Conservation (phyloP, 148 eudicot genomes). For the Rhododendron williamsianum region DNA sequence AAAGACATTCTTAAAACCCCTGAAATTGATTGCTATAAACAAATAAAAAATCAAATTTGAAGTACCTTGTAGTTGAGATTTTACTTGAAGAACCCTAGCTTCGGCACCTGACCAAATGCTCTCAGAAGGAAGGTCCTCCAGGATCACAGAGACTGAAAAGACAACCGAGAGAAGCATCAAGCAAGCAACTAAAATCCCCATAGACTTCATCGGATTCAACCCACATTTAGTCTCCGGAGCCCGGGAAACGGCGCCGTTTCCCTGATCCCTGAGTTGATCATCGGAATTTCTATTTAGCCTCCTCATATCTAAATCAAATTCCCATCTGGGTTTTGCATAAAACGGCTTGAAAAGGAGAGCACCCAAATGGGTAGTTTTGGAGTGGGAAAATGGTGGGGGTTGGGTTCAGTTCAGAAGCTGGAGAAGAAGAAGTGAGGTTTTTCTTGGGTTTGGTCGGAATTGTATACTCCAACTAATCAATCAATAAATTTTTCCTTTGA, state of each 20-base stretch:
- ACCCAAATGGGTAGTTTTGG: not conserved
- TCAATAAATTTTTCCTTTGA: not conserved
- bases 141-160: conserved; percentile 30
- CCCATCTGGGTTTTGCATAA: not conserved
- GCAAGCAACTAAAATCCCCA: conserved; percentile 32
- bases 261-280: conserved; percentile 12
- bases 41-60: not conserved
- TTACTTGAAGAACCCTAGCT: conserved; percentile 29
- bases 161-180: conserved; percentile 38
- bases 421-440: not conserved
- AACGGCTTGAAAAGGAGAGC: not conserved
- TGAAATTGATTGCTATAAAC: not conserved
- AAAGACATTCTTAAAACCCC: not conserved
- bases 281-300: conserved; percentile 14
- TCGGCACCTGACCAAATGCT: conserved; percentile 29
- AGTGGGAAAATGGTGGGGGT: not conserved
- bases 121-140: conserved; percentile 21
- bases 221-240: conserved; percentile 19
- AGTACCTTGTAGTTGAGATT: conserved; percentile 18
- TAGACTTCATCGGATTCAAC: conserved; percentile 24
- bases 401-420: not conserved
- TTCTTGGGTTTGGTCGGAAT: not conserved
- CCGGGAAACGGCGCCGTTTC: conserved; percentile 7
- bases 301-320: conserved; percentile 22
- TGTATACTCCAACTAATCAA: not conserved